A percentile compares a stretch with the other conserved stretches of the same genome.
These are phyloP conservation scores for Syzygium grande DNA, from an alignment of 345 rosid species.

Conservation along the genomic window DNA sequence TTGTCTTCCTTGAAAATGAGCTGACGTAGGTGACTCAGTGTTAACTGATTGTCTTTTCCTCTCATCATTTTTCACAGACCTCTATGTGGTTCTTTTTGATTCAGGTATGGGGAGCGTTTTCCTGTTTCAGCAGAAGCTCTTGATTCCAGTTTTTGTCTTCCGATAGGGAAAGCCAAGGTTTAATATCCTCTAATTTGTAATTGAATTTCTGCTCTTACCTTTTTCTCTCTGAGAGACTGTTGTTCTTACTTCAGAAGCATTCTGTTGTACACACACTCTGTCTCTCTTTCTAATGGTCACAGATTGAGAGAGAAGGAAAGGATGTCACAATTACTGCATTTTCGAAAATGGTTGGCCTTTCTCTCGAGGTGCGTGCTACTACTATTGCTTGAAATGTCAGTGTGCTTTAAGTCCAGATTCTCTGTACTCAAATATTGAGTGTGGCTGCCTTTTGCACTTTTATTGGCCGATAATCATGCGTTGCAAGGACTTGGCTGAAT, in stretches of 20 bases:
- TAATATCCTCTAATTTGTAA: neutral
- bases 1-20: conserved; percentile 95
- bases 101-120: conserved; percentile 86
- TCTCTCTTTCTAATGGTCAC: conserved; percentile 4
- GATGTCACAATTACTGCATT: conserved; percentile 80
- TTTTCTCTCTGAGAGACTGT: neutral
- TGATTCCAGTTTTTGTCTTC: conserved; percentile 90
- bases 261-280: neutral
- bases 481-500: neutral
- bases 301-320: conserved; percentile 90
- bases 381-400: neutral
- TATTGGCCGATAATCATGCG: neutral
- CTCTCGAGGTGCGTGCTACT: conserved; percentile 58
- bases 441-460: neutral
- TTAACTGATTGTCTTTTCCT: neutral
- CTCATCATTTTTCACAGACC: neutral
- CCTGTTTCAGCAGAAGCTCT: conserved; percentile 86
- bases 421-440: neutral
- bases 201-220: neutral
- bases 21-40: conserved; percentile 47
- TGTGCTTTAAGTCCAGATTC: neutral
- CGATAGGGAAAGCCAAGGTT: conserved; percentile 96
- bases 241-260: neutral
- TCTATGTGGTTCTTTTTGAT: neutral
- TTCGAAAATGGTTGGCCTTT: conserved; percentile 81